Evolutionary conservation across 2,329 filamentous ascomycete genomes (phyloP).

Genomic region (Bipolaris gigantea): DNA sequence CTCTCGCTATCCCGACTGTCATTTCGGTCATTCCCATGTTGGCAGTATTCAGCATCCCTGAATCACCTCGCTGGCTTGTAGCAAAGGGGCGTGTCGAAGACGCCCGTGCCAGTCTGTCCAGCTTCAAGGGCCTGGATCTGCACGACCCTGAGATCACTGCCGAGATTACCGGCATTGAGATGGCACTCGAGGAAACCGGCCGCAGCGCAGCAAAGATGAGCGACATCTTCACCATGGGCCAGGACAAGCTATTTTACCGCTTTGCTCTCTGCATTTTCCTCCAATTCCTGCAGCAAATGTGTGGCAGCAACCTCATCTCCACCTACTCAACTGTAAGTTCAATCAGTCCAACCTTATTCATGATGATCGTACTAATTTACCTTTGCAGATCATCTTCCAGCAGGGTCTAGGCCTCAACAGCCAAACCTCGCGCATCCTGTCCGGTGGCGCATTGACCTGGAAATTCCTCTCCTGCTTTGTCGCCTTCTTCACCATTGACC

Average conservation of each 20-base stretch:
- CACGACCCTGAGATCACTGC: conserved; percentile 60
- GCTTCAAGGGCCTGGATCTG: conserved; percentile 44
- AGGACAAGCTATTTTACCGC: conserved; percentile 65
- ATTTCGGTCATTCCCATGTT: conserved; percentile 56
- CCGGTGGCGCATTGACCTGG: conserved; percentile 62
- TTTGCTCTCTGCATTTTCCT: conserved; percentile 55
- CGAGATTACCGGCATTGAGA: conserved; percentile 63
- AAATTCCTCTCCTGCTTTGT: conserved; percentile 62
- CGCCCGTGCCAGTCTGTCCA: conserved; percentile 53
- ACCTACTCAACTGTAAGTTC: conserved; percentile 54
- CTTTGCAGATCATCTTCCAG: conserved; percentile 45
- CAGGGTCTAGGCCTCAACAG: conserved; percentile 48
- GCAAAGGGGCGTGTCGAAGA: conserved; percentile 69
- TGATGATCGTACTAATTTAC: background rate
- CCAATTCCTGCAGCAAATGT: conserved; percentile 57
- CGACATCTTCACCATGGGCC: conserved; percentile 57
- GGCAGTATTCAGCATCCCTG: conserved; percentile 68
- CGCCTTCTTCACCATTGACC: conserved; percentile 71
- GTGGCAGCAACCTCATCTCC: conserved; percentile 54
- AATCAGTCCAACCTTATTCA: conserved; percentile 47
- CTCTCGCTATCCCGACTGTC: conserved; percentile 67
- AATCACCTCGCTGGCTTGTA: conserved; percentile 69
- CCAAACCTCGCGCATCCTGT: conserved; percentile 61
- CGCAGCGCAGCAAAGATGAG: conserved; percentile 66
- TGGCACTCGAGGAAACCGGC: conserved; percentile 53